Evolutionary conservation across 2,329 filamentous ascomycete genomes (phyloP).

Genomic region (Fusarium hainanense): DNA sequence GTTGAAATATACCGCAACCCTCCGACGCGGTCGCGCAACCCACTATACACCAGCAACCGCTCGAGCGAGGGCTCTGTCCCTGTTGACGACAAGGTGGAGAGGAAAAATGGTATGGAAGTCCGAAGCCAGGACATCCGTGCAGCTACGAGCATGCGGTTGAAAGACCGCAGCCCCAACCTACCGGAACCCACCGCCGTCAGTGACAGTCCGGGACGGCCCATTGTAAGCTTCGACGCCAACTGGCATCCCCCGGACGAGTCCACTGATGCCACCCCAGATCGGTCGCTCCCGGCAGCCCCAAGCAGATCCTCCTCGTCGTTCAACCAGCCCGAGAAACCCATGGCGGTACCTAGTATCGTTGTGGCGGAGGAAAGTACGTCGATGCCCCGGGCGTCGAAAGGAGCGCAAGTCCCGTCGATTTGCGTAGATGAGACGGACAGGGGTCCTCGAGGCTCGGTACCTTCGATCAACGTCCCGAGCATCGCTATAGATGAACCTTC

Average conservation of each 20-base stretch:
- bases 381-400: slow-evolving; percentile 46
- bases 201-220: slow-evolving; percentile 88
- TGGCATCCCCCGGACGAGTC: slow-evolving; percentile 79
- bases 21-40: slow-evolving; percentile 83
- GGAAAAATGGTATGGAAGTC: slow-evolving; percentile 84
- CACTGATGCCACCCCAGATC: slow-evolving; percentile 72
- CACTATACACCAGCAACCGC: slow-evolving; percentile 79
- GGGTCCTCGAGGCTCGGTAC: slow-evolving; percentile 43
- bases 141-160: slow-evolving; percentile 89
- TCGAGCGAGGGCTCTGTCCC: slow-evolving; percentile 48
- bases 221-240: slow-evolving; percentile 93
- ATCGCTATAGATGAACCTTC: slow-evolving; percentile 57
- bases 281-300: slow-evolving; percentile 47
- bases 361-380: slow-evolving; percentile 61
- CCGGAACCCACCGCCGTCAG: slow-evolving; percentile 92
- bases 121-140: slow-evolving; percentile 87
- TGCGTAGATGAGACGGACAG: slow-evolving; percentile 49
- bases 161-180: slow-evolving; percentile 86
- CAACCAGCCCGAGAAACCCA: slow-evolving; percentile 48
- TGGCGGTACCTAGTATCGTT: slow-evolving; percentile 65
- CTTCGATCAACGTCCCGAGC: slow-evolving; percentile 59
- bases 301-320: slow-evolving; percentile 41
- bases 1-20: slow-evolving; percentile 88
- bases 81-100: slow-evolving; percentile 60
- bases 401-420: slow-evolving; percentile 51